phyloP scores from a whole-genome alignment of 306 rosid genomes.

The Luffa aegyptiaca region DNA sequence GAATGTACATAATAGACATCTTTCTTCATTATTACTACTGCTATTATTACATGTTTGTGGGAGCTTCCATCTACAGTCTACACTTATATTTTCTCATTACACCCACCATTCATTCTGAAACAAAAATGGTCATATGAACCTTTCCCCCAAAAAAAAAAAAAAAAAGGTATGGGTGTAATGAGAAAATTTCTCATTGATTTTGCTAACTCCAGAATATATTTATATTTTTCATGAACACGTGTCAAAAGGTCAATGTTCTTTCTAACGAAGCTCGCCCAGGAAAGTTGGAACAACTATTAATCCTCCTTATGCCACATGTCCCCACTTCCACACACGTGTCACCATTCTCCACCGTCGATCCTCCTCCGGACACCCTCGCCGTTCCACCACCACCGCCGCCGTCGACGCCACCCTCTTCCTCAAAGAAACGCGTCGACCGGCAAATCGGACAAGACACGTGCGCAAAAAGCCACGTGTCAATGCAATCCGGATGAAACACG shows the following conservation, averaged over 20 bases:
- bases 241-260: not conserved
- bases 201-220: not conserved
- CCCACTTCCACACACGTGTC: not conserved
- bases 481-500: conserved; percentile 42
- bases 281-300: not conserved
- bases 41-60: too few species aligned
- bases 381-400: not conserved
- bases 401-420: too few species aligned
- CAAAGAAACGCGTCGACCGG: conserved; percentile 15
- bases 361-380: not conserved
- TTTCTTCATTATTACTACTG: too few species aligned
- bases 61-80: too few species aligned
- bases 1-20: too few species aligned
- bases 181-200: not conserved
- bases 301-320: not conserved
- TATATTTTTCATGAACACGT: not conserved
- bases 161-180: too few species aligned
- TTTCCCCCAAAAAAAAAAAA: too few species aligned
- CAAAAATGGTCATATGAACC: too few species aligned
- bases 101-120: too few species aligned
- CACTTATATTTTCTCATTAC: too few species aligned
- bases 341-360: conserved; percentile 4
- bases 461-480: conserved; percentile 41
- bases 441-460: conserved; percentile 51
- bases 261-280: not conserved